phyloP scores from a whole-genome alignment of 2,329 filamentous ascomycete genomes.

The Plenodomus tracheiphilus region DNA sequence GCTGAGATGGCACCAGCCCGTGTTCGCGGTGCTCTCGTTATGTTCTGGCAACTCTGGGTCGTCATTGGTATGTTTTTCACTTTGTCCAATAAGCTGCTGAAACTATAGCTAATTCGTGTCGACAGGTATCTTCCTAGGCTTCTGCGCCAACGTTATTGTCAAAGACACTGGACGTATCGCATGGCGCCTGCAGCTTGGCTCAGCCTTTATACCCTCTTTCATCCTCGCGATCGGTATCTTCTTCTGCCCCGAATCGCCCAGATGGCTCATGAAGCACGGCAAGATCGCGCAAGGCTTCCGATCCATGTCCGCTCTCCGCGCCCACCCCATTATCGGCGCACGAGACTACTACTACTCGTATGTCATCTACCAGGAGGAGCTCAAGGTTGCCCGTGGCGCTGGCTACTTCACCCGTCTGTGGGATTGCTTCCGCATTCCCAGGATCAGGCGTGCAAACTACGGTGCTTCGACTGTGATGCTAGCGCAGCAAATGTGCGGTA shows the following conservation, averaged over 20 bases:
- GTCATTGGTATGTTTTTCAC: constrained; percentile 32
- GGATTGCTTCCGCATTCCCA: constrained; percentile 52
- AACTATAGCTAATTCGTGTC: constrained; percentile 6
- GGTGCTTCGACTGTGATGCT: constrained; percentile 47
- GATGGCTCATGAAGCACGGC: constrained; percentile 46
- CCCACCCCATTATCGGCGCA: constrained; percentile 40
- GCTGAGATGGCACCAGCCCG: constrained; percentile 41
- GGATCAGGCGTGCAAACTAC: constrained; percentile 45
- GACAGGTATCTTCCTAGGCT: constrained; percentile 49
- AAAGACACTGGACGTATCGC: constrained; percentile 42
- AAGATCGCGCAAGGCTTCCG: constrained; percentile 48
- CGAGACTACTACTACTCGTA: constrained; percentile 45
- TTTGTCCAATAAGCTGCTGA: constrained; percentile 9
- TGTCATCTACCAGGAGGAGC: constrained; percentile 41
- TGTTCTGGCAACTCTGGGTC: constrained; percentile 47
- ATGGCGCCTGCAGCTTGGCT: constrained; percentile 43
- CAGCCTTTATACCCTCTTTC: constrained; percentile 46
- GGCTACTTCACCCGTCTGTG: constrained; percentile 48
- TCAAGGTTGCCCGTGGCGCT: constrained; percentile 36
- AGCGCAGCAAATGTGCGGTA: constrained; percentile 47
- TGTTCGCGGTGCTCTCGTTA: constrained; percentile 44
- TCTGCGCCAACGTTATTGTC: constrained; percentile 55
- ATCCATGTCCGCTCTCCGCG: constrained; percentile 52
- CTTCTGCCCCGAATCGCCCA: constrained; percentile 45
- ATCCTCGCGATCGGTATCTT: constrained; percentile 40